These are phyloP conservation scores for Populus nigra DNA, from an alignment of 345 rosid genomes.

Conservation along the genomic window DNA sequence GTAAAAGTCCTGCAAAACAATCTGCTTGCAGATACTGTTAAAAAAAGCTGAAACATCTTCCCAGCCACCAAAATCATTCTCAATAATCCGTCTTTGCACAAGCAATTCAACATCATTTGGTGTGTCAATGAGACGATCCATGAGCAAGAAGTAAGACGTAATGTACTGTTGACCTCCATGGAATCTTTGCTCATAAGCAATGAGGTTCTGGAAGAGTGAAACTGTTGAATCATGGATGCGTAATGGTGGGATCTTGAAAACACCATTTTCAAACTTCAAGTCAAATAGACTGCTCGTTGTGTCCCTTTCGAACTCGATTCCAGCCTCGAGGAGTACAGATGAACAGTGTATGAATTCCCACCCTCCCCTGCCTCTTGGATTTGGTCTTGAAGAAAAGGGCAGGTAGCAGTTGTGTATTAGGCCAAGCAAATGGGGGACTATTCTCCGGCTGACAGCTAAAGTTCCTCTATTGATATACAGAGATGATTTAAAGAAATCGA, in stretches of 20 bases:
- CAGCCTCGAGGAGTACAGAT: conserved; percentile 34
- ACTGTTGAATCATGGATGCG: conserved; percentile 26
- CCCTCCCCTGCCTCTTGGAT: background rate
- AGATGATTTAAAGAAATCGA: conserved; percentile 1
- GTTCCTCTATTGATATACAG: conserved; percentile 3
- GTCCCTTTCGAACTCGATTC: conserved; percentile 29
- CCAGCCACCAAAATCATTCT: conserved; percentile 9
- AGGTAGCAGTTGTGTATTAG: conserved; percentile 14
- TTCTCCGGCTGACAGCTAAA: too few relatives aligned
- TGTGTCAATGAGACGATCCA: conserved; percentile 19
- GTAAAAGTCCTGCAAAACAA: conserved; percentile 3
- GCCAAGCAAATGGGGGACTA: conserved; percentile 3
- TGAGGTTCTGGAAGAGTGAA: conserved; percentile 27
- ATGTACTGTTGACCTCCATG: background rate
- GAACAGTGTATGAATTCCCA: conserved; percentile 27
- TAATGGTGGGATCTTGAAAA: conserved; percentile 28
- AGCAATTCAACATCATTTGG: conserved; percentile 10
- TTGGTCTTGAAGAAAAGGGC: conserved; percentile 6
- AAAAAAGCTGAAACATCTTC: conserved; percentile 14
- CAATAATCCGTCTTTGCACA: background rate
- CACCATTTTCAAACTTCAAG: conserved; percentile 23
- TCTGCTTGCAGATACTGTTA: conserved; percentile 18
- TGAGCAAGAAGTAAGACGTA: conserved; percentile 8
- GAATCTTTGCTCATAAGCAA: conserved; percentile 34
- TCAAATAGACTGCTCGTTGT: conserved; percentile 24